Evolutionary conservation across 805 yeast genomes (phyloP), one percentile per base, ranked within the genome.

Genomic region (Lipomyces kockii): DNA sequence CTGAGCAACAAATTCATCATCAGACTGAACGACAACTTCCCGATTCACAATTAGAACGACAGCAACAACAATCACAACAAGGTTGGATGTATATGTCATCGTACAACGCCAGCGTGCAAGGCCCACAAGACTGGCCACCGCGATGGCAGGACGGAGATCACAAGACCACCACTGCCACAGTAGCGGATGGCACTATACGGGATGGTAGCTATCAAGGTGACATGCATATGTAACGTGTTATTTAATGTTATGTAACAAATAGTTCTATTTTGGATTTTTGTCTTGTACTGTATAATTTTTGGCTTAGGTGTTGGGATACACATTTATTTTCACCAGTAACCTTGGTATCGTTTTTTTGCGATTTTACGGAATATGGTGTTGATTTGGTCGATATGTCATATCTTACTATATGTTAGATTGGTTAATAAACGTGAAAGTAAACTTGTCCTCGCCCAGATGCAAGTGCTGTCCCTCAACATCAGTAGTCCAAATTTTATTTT

Each of bases 1-100:
- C 70, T 25, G 70, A 66, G 37, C 68, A 65, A 29, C 65, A 54
- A 11, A 34, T 39, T 25, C 60, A 29, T 14, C 58, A 61, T 43
- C 27, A 35, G n/a, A 8, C 20, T 5, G 55, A 52, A 14, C 54
- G 58, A 25, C 63, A 43, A 9, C 62, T 60, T 29, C 57, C 46
- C n/a, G 53, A 35, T 11, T 25, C 32, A 46, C 61, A 20, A 14
- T 34, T 17, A 22, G 46, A 56, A n/a, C 52, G 53, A 14, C 52
- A 20, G 37, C 55, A 37, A 14, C 61, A 57, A 49, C 60, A 32
- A 55, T 57, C 56, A 12, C 37, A 53, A 29, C 54, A 25, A 25
- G 43, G 3, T 11, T 56, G 55, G 55, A 17, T 27, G 62, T 46
- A 46, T n/a, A 32, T 43, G 1, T n/a, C 49, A n/a, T n/a, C 49